Evolutionary conservation across 148 eudicot genomes (phyloP).

Genomic region (Rhododendron vialii): DNA sequence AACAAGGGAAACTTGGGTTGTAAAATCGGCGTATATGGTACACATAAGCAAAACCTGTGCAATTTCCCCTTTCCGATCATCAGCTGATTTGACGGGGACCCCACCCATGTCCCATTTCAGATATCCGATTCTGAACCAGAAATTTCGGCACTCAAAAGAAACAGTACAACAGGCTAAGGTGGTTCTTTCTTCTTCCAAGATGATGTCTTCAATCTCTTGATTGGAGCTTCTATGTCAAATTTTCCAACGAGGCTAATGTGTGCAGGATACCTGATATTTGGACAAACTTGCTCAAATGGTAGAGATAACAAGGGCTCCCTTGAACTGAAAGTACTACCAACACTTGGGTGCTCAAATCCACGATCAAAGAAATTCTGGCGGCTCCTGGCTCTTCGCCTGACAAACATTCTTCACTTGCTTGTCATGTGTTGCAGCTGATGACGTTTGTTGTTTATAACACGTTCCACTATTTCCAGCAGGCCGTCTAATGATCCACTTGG

Average conservation of each 20-base stretch:
- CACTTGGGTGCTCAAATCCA: conserved; percentile 14
- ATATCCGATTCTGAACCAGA: background rate
- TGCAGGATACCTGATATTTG: background rate
- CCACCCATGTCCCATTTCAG: background rate
- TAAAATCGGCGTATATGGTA: background rate
- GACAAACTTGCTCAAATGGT: background rate
- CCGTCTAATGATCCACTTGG: conserved; percentile 50
- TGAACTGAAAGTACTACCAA: background rate
- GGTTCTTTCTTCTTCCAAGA: background rate
- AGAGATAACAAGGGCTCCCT: background rate
- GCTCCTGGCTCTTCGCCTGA: conserved; percentile 45
- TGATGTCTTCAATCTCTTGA: background rate
- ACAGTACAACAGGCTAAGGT: background rate
- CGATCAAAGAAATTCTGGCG: conserved; percentile 22
- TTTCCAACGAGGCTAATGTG: background rate
- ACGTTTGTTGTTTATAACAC: conserved; percentile 26
- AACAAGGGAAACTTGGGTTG: background rate
- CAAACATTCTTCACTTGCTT: conserved; percentile 44
- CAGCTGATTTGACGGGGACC: background rate
- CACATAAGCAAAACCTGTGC: background rate
- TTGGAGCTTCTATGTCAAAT: background rate
- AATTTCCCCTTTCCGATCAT: conserved; percentile 7
- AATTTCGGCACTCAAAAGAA: background rate
- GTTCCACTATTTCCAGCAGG: conserved; percentile 22
- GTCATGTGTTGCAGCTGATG: conserved; percentile 18